Percentiles rank a stretch among this genome's conserved stretches.
Conservation (phyloP, 2,329 filamentous ascomycete genomes). For the Akanthomyces muscarius region DNA sequence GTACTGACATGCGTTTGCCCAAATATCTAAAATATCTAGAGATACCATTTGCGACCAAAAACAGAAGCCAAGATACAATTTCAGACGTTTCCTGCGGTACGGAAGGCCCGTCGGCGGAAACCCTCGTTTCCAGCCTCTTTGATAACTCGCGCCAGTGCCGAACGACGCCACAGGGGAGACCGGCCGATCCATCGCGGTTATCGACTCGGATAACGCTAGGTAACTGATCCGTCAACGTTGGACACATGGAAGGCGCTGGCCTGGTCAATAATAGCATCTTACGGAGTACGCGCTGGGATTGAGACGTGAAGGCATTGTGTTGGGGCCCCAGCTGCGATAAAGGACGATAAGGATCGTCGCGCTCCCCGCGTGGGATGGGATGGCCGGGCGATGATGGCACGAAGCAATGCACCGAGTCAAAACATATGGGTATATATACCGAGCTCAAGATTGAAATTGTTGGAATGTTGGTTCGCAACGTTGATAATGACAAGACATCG, state of each 20-base stretch:
- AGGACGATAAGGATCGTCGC: not conserved
- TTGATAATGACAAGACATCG: not conserved
- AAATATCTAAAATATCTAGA: too few relatives aligned
- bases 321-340: not conserved
- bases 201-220: not conserved
- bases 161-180: constrained; percentile 4
- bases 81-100: not conserved
- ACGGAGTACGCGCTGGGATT: constrained; percentile 10
- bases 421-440: not conserved
- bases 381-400: not conserved
- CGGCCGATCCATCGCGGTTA: not conserved
- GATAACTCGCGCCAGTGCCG: not conserved
- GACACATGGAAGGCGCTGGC: not conserved
- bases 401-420: not conserved
- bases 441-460: not conserved
- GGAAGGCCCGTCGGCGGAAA: constrained; percentile 3
- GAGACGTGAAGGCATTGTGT: not conserved
- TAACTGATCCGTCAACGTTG: not conserved
- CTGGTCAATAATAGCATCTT: not conserved
- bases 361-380: not conserved
- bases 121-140: not conserved
- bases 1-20: too few relatives aligned
- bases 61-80: too few relatives aligned
- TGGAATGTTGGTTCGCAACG: not conserved
- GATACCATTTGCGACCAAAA: not conserved